A percentile compares a stretch with the other conserved stretches of the same genome.
Conservation (phyloP, 2,329 filamentous ascomycete genomes). For the Talaromyces sp. region DNA sequence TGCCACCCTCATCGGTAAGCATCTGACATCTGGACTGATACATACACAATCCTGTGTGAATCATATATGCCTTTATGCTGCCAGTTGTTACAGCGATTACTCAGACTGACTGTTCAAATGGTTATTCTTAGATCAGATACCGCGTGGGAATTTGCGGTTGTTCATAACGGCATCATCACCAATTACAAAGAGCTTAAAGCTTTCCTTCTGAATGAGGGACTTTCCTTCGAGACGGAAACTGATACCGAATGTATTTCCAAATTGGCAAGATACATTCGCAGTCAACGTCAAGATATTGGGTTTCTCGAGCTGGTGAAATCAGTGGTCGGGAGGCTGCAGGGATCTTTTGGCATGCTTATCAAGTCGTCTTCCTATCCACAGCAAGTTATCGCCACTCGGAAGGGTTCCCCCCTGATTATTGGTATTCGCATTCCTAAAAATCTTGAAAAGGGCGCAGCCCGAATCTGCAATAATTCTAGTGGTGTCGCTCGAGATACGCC, state of each 20-base stretch:
- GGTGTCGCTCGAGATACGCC: no score
- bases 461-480: constrained; percentile 94
- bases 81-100: no score
- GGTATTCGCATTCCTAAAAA: constrained; percentile 98
- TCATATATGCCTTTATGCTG: no score
- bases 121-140: constrained; percentile 96
- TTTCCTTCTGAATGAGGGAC: constrained; percentile 89
- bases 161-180: constrained; percentile 99
- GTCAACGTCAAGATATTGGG: constrained; percentile 88
- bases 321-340: constrained; percentile 96
- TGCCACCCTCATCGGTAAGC: constrained; percentile 96
- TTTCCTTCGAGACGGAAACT: constrained; percentile 98
- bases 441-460: constrained; percentile 99
- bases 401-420: constrained; percentile 96
- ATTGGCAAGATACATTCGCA: constrained; percentile 96
- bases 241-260: constrained; percentile 99
- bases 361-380: constrained; percentile 99
- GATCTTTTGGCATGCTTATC: constrained; percentile 93
- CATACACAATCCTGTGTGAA: no score
- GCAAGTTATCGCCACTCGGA: constrained; percentile 95
- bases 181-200: constrained; percentile 99
- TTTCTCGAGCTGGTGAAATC: constrained; percentile 97
- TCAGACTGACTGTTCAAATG: no score
- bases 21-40: no score
- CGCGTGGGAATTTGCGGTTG: constrained; percentile 93